Conservation (phyloP, 306 rosid species). For the Cicer pinnatifidum region DNA sequence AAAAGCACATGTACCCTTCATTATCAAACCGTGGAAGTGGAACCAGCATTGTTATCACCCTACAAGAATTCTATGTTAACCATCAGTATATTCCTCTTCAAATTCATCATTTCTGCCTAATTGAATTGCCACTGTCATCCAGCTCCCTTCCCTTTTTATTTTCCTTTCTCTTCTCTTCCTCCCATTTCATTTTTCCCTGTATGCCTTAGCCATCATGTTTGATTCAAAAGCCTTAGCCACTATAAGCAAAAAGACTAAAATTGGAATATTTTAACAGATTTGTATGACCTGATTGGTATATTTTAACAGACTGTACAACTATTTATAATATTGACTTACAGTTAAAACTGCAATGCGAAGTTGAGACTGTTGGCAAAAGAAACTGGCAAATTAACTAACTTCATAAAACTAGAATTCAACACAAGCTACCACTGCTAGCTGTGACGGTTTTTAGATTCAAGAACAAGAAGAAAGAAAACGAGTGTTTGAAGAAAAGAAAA, state of each 20-base stretch:
- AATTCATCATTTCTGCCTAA: neutral
- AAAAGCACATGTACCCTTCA: constrained; percentile 8
- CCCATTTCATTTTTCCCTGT: neutral
- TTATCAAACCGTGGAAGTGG: constrained; percentile 5
- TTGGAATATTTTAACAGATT: neutral
- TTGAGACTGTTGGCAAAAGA: neutral
- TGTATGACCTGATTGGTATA: neutral
- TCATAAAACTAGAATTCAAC: neutral
- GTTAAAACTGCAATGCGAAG: neutral
- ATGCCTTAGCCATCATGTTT: neutral
- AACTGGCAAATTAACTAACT: neutral
- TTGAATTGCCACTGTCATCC: constrained; percentile 12
- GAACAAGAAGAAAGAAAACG: neutral
- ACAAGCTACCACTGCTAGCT: neutral
- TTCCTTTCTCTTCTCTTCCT: neutral
- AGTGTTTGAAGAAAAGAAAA: neutral
- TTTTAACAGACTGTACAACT: neutral
- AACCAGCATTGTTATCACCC: constrained; percentile 9
- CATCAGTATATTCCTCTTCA: constrained; percentile 11
- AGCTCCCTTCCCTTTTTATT: neutral
- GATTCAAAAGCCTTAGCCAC: constrained; percentile 6
- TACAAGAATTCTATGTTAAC: neutral
- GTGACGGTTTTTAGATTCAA: neutral
- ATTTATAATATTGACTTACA: neutral
- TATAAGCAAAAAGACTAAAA: neutral